Conservation (phyloP, 352 stramenopile species). For the Phytopythium chamaehyphon region DNA sequence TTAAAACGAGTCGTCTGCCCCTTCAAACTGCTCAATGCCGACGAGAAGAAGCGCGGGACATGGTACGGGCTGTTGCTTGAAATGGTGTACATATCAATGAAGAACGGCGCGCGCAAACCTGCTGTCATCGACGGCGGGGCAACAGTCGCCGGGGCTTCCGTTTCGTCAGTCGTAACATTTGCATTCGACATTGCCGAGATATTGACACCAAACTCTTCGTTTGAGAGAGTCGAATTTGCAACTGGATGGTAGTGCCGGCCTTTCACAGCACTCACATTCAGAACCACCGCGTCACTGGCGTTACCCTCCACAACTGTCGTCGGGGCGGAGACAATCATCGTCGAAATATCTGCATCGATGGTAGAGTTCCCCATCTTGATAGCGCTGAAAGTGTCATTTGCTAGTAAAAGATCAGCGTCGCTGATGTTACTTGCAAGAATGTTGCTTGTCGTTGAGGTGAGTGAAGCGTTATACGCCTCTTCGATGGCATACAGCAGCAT, state of each 20-base stretch:
- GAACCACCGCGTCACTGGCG: not conserved
- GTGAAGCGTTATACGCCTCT: conserved; percentile 32
- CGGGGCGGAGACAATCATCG: not conserved
- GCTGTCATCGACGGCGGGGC: conserved; percentile 9
- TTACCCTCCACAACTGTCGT: not conserved
- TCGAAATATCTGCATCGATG: not conserved
- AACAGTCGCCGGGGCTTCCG: not conserved
- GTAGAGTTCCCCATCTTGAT: conserved; percentile 2
- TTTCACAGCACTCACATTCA: conserved; percentile 13
- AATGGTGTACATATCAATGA: conserved; percentile 81
- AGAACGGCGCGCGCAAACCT: conserved; percentile 59
- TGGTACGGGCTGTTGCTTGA: conserved; percentile 67
- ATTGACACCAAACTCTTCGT: conserved; percentile 1
- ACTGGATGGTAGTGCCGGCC: conserved; percentile 19
- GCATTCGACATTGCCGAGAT: conserved; percentile 7
- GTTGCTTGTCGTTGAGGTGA: not conserved
- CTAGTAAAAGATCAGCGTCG: not conserved
- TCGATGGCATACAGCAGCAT: conserved; percentile 69
- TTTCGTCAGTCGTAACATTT: conserved; percentile 1
- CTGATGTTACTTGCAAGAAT: not conserved
- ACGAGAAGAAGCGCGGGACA: conserved; percentile 39
- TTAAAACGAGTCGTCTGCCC: conserved; percentile 60
- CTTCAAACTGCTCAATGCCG: conserved; percentile 32
- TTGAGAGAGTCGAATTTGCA: conserved; percentile 1
- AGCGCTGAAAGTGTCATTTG: conserved; percentile 4